These are phyloP conservation scores for Fomitopsis pinicola DNA, from an alignment of 1,284 basidiomycete species.

Conservation along the genomic window DNA sequence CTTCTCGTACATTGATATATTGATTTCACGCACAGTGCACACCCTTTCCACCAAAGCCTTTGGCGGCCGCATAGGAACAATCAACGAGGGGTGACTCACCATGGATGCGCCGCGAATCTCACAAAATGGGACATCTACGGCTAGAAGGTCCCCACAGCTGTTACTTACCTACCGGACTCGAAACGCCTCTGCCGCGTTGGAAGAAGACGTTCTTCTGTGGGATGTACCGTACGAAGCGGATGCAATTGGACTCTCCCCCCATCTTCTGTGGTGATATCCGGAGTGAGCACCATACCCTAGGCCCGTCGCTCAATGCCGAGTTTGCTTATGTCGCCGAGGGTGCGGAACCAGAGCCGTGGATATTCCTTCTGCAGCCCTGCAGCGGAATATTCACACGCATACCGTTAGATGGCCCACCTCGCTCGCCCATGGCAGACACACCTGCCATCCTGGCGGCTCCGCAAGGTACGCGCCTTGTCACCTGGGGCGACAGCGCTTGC, in stretches of 20 bases:
- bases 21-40: background rate
- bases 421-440: background rate
- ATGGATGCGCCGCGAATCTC: background rate
- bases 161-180: background rate
- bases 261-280: constrained; percentile 1
- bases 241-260: background rate
- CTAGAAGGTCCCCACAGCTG: background rate
- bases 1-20: background rate
- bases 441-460: background rate
- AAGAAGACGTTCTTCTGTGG: background rate
- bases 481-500: background rate
- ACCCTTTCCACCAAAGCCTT: background rate
- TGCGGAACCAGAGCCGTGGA: background rate
- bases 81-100: background rate
- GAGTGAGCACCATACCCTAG: background rate
- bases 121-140: background rate
- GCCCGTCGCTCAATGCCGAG: background rate
- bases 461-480: background rate
- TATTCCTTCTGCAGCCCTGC: background rate
- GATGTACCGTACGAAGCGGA: background rate
- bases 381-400: background rate
- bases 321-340: background rate
- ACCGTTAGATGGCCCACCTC: background rate
- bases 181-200: background rate
- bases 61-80: background rate